phyloP scores from a whole-genome alignment of 139 green algal species.

The Zygnema circumcarinatum region DNA sequence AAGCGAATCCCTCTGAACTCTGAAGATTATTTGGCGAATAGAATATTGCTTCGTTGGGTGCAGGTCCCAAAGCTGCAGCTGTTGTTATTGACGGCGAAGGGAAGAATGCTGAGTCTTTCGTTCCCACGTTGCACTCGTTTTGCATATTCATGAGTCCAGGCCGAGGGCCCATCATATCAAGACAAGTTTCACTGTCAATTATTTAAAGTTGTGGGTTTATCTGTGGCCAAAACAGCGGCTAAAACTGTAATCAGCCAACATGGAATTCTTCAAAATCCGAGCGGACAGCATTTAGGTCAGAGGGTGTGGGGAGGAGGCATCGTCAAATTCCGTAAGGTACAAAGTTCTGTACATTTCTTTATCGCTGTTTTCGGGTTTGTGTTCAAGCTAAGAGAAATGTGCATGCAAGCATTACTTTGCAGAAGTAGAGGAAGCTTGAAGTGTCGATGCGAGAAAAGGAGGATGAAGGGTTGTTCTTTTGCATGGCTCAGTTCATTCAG shows the following conservation, averaged over 20 bases:
- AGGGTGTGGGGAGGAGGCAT: constrained; percentile 32
- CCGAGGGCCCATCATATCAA: background rate
- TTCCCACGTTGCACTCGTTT: background rate
- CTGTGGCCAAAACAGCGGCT: background rate
- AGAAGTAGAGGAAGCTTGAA: too few relatives aligned
- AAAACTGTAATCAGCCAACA: constrained; percentile 19
- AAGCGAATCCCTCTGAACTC: too few relatives aligned
- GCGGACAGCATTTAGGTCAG: constrained; percentile 12
- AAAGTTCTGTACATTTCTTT: background rate
- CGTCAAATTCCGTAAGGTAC: constrained; percentile 21
- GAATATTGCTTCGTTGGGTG: too few relatives aligned
- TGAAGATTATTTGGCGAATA: background rate
- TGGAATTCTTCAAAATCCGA: constrained; percentile 37
- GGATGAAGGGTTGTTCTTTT: background rate
- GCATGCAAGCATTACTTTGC: too few relatives aligned
- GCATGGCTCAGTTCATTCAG: background rate
- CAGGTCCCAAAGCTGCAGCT: too few relatives aligned
- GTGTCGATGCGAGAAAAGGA: too few relatives aligned
- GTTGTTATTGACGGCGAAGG: too few relatives aligned
- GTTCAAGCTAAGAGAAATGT: background rate
- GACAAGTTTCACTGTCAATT: background rate
- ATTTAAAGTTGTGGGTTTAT: background rate
- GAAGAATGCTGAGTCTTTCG: too few relatives aligned
- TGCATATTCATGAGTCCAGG: background rate
- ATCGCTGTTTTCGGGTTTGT: background rate